Evolutionary conservation across 192 early-diverging fungal species (phyloP).

Genomic region (Podila epigama): DNA sequence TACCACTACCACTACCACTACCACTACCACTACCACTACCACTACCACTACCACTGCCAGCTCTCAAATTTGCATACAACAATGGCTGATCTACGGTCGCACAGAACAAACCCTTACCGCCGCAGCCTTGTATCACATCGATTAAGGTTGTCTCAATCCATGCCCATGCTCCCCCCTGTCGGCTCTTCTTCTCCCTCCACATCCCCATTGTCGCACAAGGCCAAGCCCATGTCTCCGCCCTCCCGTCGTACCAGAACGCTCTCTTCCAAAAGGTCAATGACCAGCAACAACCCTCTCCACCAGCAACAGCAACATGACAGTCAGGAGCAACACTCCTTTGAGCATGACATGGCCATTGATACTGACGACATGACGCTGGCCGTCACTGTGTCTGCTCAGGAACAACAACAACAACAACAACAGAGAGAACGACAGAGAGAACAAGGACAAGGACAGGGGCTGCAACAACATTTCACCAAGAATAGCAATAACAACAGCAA

Average conservation of each 20-base stretch:
- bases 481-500: too few species aligned
- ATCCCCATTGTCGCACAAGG: not conserved
- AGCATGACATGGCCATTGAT: not conserved
- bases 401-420: not conserved
- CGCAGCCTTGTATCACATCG: slow-evolving; percentile 37
- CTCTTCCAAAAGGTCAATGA: not conserved
- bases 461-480: too few species aligned
- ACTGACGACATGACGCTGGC: not conserved
- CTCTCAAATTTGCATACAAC: not conserved
- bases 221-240: not conserved
- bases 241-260: not conserved
- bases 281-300: too few species aligned
- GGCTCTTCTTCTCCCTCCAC: not conserved
- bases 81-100: slow-evolving; percentile 45
- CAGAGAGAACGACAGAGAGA: not conserved
- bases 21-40: not conserved
- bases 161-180: not conserved
- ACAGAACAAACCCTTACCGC: slow-evolving; percentile 36
- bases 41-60: not conserved
- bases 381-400: too few species aligned
- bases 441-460: not conserved
- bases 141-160: not conserved
- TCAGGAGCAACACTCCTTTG: not conserved
- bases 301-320: too few species aligned
- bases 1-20: not conserved